These are phyloP conservation scores for Fusarium camptoceras DNA, from an alignment of 2,329 filamentous ascomycete genomes.

Conservation along the genomic window DNA sequence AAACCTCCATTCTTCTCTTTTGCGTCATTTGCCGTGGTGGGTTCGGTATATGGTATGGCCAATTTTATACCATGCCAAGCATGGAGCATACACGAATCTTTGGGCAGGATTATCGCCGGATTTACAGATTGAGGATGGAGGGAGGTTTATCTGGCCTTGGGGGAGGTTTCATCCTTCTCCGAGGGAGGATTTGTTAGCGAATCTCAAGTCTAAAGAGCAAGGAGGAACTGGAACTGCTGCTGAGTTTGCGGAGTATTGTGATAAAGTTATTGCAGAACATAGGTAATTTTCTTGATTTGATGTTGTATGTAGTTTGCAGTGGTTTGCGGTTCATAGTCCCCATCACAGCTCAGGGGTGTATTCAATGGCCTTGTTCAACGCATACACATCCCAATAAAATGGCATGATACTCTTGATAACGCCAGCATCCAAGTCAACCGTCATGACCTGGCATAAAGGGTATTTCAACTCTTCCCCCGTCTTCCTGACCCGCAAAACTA, in stretches of 20 bases:
- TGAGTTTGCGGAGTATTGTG: slow-evolving; percentile 24
- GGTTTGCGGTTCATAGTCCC: no score
- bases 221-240: slow-evolving; percentile 19
- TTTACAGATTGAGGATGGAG: slow-evolving; percentile 22
- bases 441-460: slow-evolving; percentile 49
- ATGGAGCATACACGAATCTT: slow-evolving; percentile 19
- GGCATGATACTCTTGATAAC: slow-evolving; percentile 48
- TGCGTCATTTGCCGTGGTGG: slow-evolving; percentile 20
- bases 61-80: slow-evolving; percentile 20
- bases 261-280: slow-evolving; percentile 8
- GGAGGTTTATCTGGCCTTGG: slow-evolving; percentile 22
- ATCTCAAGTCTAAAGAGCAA: slow-evolving; percentile 12
- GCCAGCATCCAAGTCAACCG: slow-evolving; percentile 50
- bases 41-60: slow-evolving; percentile 5
- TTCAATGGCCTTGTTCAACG: slow-evolving; percentile 39
- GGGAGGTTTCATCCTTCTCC: slow-evolving; percentile 18
- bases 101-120: slow-evolving; percentile 15
- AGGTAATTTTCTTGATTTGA: background rate
- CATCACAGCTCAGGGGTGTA: slow-evolving; percentile 16
- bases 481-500: slow-evolving; percentile 48
- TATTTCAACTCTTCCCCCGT: slow-evolving; percentile 47
- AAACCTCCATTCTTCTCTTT: slow-evolving; percentile 21
- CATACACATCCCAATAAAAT: slow-evolving; percentile 53
- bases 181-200: slow-evolving; percentile 10
- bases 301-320: no score